These are phyloP conservation scores for Crotalaria pallida DNA, from an alignment of 306 rosid species.

Conservation along the genomic window DNA sequence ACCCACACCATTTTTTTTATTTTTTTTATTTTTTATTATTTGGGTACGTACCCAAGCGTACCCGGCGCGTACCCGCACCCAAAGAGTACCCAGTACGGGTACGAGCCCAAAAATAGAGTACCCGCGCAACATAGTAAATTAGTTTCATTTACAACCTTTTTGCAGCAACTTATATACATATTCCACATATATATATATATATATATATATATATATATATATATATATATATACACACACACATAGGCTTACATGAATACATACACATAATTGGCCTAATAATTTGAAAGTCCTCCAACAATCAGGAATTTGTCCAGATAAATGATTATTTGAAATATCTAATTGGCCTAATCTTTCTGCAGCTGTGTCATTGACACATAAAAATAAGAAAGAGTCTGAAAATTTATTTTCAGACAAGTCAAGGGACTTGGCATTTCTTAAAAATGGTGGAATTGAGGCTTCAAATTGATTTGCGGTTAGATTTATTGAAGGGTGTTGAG, in stretches of 20 bases:
- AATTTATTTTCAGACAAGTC: not conserved
- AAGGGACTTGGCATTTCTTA: not conserved
- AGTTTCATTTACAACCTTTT: conserved; percentile 18
- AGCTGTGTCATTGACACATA: not conserved
- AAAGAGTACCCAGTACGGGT: too few relatives aligned
- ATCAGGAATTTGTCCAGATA: not conserved
- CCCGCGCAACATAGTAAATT: too few relatives aligned
- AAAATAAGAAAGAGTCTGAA: not conserved
- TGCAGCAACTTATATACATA: conserved; percentile 24
- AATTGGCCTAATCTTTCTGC: not conserved
- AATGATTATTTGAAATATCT: not conserved
- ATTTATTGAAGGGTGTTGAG: not conserved
- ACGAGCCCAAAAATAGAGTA: too few relatives aligned
- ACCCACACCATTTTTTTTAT: too few relatives aligned
- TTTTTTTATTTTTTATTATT: too few relatives aligned
- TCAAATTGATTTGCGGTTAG: not conserved
- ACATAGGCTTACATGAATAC: not conserved
- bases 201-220: not conserved
- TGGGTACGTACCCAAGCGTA: too few relatives aligned
- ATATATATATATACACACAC: not conserved
- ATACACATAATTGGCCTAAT: not conserved
- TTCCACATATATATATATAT: too few relatives aligned
- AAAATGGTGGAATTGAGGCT: not conserved
- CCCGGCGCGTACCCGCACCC: too few relatives aligned
- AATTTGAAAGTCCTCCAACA: not conserved